Percentiles rank a stretch among this genome's conserved stretches.
These are phyloP conservation scores for Setaria viridis DNA, from an alignment of 202 grass and related monocot genomes.

Conservation along the genomic window DNA sequence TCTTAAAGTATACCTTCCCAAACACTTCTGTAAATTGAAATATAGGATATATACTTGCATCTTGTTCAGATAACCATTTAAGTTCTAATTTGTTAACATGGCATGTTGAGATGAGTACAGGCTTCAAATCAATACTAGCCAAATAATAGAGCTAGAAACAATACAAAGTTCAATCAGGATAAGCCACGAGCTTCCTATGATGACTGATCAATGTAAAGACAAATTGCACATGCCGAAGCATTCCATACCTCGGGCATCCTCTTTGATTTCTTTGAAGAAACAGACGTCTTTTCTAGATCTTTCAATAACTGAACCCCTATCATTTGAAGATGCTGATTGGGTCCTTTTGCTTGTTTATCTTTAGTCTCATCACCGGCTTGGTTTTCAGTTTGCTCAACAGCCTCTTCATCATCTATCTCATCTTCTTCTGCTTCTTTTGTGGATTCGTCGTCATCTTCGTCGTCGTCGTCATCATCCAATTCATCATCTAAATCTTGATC, in stretches of 20 bases:
- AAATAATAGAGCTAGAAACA: slow-evolving; percentile 25
- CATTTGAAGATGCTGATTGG: slow-evolving; percentile 87
- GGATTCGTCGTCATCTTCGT: slow-evolving; percentile 53
- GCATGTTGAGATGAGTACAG: slow-evolving; percentile 33
- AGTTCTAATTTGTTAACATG: slow-evolving; percentile 17
- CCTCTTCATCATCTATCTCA: slow-evolving; percentile 78
- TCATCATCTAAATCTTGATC: slow-evolving; percentile 64
- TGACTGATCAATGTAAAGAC: slow-evolving; percentile 10
- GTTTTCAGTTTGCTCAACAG: slow-evolving; percentile 68
- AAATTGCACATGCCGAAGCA: slow-evolving; percentile 16
- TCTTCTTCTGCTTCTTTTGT: slow-evolving; percentile 75
- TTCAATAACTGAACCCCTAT: slow-evolving; percentile 85
- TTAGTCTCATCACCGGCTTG: slow-evolving; percentile 66
- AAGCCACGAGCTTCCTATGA: slow-evolving; percentile 9
- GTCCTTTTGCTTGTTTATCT: slow-evolving; percentile 66
- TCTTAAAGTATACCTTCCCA: neutral
- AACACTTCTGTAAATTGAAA: slow-evolving; percentile 25
- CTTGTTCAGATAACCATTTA: neutral
- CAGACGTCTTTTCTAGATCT: slow-evolving; percentile 70
- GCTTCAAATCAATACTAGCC: slow-evolving; percentile 12
- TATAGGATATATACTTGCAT: neutral
- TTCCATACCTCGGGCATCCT: slow-evolving; percentile 58
- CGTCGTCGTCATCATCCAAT: slow-evolving; percentile 47
- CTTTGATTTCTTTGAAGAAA: slow-evolving; percentile 74
- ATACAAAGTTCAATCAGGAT: slow-evolving; percentile 18